These are phyloP conservation scores for Petunia secreta DNA, from an alignment of 257 asterid species.

Conservation along the genomic window DNA sequence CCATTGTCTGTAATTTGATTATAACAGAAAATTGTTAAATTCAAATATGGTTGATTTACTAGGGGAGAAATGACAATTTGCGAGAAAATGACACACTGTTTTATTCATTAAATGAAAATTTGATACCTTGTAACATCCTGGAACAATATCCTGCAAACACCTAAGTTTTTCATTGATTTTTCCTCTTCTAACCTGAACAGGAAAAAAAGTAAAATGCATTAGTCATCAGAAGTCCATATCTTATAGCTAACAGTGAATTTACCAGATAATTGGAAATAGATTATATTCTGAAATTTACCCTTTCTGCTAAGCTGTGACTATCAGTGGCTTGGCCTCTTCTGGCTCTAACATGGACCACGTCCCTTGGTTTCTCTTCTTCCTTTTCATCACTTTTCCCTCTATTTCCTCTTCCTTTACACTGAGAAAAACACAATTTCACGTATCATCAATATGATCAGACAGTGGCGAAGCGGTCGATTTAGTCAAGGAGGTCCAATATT, in stretches of 20 bases:
- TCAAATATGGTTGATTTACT: background rate
- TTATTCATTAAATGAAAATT: background rate
- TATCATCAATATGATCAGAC: too few species aligned
- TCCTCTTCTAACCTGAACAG: conserved; percentile 80
- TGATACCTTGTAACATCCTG: conserved; percentile 91
- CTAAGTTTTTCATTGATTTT: conserved; percentile 78
- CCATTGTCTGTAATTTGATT: conserved; percentile 74
- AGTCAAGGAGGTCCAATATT: too few species aligned
- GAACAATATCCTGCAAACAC: conserved; percentile 90
- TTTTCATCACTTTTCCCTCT: conserved; percentile 41
- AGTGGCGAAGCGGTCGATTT: too few species aligned
- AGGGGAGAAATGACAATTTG: background rate
- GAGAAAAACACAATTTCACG: background rate
- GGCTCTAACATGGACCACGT: conserved; percentile 93
- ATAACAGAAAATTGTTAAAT: background rate
- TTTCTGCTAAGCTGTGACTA: conserved; percentile 95
- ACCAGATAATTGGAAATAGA: background rate
- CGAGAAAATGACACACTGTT: background rate
- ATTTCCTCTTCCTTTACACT: conserved; percentile 45
- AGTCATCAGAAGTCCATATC: background rate
- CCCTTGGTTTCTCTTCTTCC: conserved; percentile 51
- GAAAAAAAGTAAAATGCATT: background rate
- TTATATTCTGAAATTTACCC: conserved; percentile 48
- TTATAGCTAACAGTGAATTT: background rate
- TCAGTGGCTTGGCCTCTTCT: conserved; percentile 93